These are phyloP conservation scores for Fomitopsis schrenkii DNA, from an alignment of 1,284 basidiomycete species.

Conservation along the genomic window DNA sequence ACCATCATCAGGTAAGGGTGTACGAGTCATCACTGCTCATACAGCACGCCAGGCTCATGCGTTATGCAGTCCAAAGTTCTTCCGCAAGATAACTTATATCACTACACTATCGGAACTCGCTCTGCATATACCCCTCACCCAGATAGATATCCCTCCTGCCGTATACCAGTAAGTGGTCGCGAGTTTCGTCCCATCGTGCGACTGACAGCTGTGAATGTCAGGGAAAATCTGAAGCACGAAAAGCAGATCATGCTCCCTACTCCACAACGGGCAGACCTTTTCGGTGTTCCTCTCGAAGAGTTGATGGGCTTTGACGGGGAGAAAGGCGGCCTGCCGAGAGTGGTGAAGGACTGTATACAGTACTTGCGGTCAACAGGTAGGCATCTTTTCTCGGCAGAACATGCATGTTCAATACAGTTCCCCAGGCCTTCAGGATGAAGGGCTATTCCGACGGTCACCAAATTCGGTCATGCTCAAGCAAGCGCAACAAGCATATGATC, in stretches of 20 bases:
- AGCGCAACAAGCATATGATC: conserved; percentile 77
- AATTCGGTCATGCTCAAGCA: conserved; percentile 65
- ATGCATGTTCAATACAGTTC: conserved; percentile 3
- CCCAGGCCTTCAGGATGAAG: conserved; percentile 67
- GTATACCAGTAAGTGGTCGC: conserved; percentile 59
- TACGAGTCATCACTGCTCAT: neutral
- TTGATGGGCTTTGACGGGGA: conserved; percentile 81
- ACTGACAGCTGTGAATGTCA: conserved; percentile 23
- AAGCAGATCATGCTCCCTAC: conserved; percentile 59
- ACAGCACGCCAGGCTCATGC: neutral
- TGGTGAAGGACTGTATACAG: conserved; percentile 73
- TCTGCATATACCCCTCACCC: conserved; percentile 70
- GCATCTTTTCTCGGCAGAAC: neutral
- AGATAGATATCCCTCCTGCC: conserved; percentile 80
- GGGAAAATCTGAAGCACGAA: conserved; percentile 74
- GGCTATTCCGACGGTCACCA: conserved; percentile 77
- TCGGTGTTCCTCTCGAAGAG: conserved; percentile 76
- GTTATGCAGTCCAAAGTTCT: conserved; percentile 72
- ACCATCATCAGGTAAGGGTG: conserved; percentile 68
- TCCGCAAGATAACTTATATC: conserved; percentile 73
- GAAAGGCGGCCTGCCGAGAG: conserved; percentile 73
- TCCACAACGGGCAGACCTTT: conserved; percentile 55
- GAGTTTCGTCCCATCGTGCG: too few species aligned
- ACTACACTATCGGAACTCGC: conserved; percentile 74
- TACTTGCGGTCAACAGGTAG: conserved; percentile 61